Evolutionary conservation across 1,284 basidiomycete species (phyloP).

Genomic region (Rhodotorula sp.): DNA sequence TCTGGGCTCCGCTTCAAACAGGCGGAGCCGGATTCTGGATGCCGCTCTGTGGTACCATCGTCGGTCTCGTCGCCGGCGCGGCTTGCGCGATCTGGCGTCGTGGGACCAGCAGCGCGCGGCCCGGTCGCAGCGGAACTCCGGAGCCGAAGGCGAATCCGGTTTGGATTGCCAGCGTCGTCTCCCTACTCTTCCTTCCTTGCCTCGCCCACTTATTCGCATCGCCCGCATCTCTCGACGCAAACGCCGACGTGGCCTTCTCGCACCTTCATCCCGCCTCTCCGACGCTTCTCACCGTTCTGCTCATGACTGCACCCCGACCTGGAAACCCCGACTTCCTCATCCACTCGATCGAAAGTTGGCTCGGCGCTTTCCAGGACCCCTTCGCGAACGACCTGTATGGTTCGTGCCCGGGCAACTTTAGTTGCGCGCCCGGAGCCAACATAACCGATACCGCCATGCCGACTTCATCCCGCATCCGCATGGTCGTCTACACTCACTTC

Average conservation of each 20-base stretch:
- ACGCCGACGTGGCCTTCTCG: constrained; percentile 13
- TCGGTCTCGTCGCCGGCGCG: background rate
- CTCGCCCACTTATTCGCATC: constrained; percentile 6
- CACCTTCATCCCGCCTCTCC: constrained; percentile 10
- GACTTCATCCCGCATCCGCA: constrained; percentile 15
- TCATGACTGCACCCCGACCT: constrained; percentile 36
- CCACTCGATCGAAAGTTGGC: constrained; percentile 27
- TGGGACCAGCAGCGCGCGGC: background rate
- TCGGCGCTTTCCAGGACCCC: constrained; percentile 25
- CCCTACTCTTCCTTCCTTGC: constrained; percentile 11
- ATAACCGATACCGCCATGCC: background rate
- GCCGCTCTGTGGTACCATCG: background rate
- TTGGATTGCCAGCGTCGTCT: constrained; percentile 1
- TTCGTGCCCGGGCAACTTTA: background rate
- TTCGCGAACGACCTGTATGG: background rate
- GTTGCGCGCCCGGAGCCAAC: background rate
- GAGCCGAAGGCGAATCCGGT: too few species aligned
- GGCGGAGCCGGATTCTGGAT: constrained; percentile 19
- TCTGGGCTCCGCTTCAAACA: background rate
- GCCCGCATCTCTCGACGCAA: background rate
- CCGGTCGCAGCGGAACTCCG: background rate
- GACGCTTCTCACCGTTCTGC: constrained; percentile 32
- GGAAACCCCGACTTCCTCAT: constrained; percentile 34
- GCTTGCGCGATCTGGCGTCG: background rate
- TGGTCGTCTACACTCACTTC: constrained; percentile 37